A percentile compares a stretch with the other conserved stretches of the same genome.
Evolutionary conservation across 306 rosid species (phyloP).

Genomic region (Geum urbanum): DNA sequence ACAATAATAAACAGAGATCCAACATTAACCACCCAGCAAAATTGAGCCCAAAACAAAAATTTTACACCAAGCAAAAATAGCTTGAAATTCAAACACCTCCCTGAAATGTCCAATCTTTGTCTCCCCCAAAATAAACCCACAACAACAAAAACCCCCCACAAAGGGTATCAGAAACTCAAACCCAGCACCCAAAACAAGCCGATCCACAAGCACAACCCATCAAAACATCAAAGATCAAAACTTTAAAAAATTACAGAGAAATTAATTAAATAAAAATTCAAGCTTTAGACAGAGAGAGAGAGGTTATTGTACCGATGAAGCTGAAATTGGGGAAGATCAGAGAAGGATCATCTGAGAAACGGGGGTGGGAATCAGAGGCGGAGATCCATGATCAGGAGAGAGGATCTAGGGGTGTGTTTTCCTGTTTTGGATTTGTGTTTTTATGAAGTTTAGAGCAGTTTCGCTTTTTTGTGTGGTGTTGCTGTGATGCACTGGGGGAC

Average conservation of each 20-base stretch:
- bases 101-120: not conserved
- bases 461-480: constrained; percentile 41
- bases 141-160: not conserved
- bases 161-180: constrained; percentile 5
- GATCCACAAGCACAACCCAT: constrained; percentile 24
- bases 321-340: constrained; percentile 29
- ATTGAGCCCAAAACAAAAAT: constrained; percentile 2
- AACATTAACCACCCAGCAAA: constrained; percentile 13
- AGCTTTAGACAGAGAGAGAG: constrained; percentile 15
- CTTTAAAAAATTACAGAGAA: constrained; percentile 17
- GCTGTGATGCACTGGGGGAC: constrained; percentile 79
- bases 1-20: constrained; percentile 21
- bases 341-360: constrained; percentile 14
- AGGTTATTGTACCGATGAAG: constrained; percentile 27
- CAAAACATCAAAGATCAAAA: constrained; percentile 17
- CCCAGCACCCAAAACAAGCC: constrained; percentile 28
- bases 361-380: constrained; percentile 27
- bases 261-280: not conserved
- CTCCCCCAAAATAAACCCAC: not conserved
- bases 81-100: constrained; percentile 1
- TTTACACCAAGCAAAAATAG: not conserved
- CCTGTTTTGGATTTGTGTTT: constrained; percentile 35
- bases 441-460: constrained; percentile 12
- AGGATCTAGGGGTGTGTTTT: constrained; percentile 12
- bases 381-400: constrained; percentile 38